These are phyloP conservation scores for Abrus precatorius DNA, from an alignment of 306 rosid genomes.

Conservation along the genomic window DNA sequence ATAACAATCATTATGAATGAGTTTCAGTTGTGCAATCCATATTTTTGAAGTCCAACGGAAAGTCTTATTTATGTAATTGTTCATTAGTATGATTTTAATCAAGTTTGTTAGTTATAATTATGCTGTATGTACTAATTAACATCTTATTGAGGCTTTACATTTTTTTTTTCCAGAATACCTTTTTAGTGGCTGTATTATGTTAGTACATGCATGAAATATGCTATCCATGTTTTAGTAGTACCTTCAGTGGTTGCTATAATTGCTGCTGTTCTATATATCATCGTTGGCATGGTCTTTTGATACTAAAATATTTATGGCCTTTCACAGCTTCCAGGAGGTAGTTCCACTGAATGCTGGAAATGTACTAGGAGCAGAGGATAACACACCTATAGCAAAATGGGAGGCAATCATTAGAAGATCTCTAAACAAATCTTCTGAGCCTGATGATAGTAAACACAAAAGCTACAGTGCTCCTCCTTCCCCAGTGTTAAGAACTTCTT, in stretches of 20 bases:
- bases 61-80: too few species aligned
- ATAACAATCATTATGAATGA: too few species aligned
- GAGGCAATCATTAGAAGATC: slow-evolving; percentile 88
- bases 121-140: not conserved
- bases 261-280: slow-evolving; percentile 3
- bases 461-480: slow-evolving; percentile 96
- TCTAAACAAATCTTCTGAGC: slow-evolving; percentile 75
- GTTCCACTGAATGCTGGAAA: slow-evolving; percentile 97
- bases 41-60: too few species aligned
- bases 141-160: slow-evolving; percentile 18
- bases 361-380: slow-evolving; percentile 94
- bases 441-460: slow-evolving; percentile 67
- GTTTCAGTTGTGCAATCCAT: too few species aligned
- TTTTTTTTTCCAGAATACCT: not conserved
- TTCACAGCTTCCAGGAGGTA: slow-evolving; percentile 89
- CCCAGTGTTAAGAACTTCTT: slow-evolving; percentile 83
- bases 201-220: not conserved
- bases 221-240: not conserved
- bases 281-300: slow-evolving; percentile 38
- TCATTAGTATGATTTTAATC: too few species aligned
- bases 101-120: too few species aligned
- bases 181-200: slow-evolving; percentile 4
- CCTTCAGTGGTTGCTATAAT: not conserved
- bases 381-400: slow-evolving; percentile 84
- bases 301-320: slow-evolving; percentile 5